phyloP scores from a whole-genome alignment of 2,329 filamentous ascomycete species.

The Lachnellula willkommii region DNA sequence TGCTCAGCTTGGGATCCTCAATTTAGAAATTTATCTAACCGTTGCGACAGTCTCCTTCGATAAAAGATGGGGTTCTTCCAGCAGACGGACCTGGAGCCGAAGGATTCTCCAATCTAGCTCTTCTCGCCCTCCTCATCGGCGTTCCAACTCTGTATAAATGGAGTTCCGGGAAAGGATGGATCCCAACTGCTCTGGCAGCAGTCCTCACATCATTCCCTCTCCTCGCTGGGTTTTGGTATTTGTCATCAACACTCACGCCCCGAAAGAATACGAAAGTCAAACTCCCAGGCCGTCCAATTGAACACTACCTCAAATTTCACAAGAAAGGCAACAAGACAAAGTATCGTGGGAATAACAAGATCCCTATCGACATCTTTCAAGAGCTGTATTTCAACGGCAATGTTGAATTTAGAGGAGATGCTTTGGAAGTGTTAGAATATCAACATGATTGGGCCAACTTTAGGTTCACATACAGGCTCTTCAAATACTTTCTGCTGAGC shows the following conservation, averaged over 20 bases:
- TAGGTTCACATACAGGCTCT: conserved; percentile 77
- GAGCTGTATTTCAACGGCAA: conserved; percentile 97
- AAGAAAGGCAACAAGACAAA: conserved; percentile 52
- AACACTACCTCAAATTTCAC: conserved; percentile 85
- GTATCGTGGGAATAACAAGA: conserved; percentile 74
- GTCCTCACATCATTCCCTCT: conserved; percentile 74
- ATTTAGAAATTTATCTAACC: background rate
- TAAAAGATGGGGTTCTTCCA: conserved; percentile 90
- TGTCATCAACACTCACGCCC: conserved; percentile 73
- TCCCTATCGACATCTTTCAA: conserved; percentile 89
- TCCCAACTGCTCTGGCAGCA: conserved; percentile 83
- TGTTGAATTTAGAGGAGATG: conserved; percentile 92
- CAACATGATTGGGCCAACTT: conserved; percentile 97
- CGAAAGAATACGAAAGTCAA: conserved; percentile 90
- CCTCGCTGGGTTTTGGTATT: conserved; percentile 74
- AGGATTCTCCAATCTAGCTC: conserved; percentile 76
- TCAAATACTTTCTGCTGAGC: conserved; percentile 81
- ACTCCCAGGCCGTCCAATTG: conserved; percentile 78
- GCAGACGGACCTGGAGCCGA: conserved; percentile 81
- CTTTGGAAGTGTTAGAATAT: conserved; percentile 83
- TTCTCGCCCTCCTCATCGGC: conserved; percentile 63
- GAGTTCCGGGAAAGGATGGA: conserved; percentile 76
- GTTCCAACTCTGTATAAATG: conserved; percentile 77
- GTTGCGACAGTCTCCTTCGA: conserved; percentile 66
- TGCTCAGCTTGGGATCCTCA: background rate